Evolutionary conservation across 306 rosid genomes (phyloP).

Genomic region (Lotus japonicus): DNA sequence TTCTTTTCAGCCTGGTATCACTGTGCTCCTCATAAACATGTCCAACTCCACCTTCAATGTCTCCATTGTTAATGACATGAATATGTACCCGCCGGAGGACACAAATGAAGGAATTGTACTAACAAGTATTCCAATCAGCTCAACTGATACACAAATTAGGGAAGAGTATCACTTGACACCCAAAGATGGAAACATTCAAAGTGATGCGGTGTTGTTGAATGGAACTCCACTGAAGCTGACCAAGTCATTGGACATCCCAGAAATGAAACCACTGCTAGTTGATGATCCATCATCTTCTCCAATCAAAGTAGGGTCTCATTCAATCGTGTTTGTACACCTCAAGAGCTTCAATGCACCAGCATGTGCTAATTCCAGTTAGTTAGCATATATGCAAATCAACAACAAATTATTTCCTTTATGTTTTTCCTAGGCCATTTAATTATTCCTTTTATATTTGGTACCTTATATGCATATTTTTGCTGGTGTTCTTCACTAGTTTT

Average conservation of each 20-base stretch:
- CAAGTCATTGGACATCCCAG: slow-evolving; percentile 33
- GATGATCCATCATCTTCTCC: slow-evolving; percentile 20
- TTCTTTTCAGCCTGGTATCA: slow-evolving; percentile 37
- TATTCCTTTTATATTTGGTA: background rate
- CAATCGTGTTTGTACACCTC: slow-evolving; percentile 36
- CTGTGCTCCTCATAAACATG: slow-evolving; percentile 50
- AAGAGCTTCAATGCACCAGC: slow-evolving; percentile 40
- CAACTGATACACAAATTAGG: too few relatives aligned
- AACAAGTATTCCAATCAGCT: too few relatives aligned
- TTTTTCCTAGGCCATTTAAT: background rate
- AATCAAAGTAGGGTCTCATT: slow-evolving; percentile 31
- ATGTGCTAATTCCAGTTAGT: slow-evolving; percentile 29
- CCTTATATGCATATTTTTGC: too few relatives aligned
- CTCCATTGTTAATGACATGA: slow-evolving; percentile 18
- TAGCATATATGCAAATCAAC: background rate
- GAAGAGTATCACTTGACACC: slow-evolving; percentile 68
- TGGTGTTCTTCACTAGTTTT: too few relatives aligned
- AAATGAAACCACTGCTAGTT: slow-evolving; percentile 31
- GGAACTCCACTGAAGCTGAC: slow-evolving; percentile 43
- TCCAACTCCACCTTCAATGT: slow-evolving; percentile 38
- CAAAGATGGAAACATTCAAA: slow-evolving; percentile 41
- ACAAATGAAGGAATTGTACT: background rate
- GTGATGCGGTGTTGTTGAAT: slow-evolving; percentile 39
- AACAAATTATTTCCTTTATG: background rate
- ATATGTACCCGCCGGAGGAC: background rate